phyloP scores from a whole-genome alignment of 1,284 basidiomycete species.

The Rhodotorula sp. region DNA sequence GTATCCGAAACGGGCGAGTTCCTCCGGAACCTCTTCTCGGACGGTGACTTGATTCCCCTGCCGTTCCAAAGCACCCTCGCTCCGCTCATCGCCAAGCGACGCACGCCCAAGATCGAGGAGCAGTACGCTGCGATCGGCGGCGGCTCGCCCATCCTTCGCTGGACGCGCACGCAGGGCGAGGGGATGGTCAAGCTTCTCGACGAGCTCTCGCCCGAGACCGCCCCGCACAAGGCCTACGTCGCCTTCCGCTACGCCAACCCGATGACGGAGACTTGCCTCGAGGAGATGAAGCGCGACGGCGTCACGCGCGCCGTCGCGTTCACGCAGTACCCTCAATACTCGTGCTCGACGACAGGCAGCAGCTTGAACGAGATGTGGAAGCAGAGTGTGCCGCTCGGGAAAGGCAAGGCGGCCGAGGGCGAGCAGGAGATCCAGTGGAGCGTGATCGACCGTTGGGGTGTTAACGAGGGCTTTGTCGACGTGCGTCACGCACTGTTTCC shows the following conservation, averaged over 20 bases:
- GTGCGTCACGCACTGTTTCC: constrained; percentile 55
- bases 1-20: constrained; percentile 60
- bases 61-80: constrained; percentile 88
- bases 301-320: constrained; percentile 93
- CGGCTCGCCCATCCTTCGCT: constrained; percentile 93
- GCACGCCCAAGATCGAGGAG: constrained; percentile 91
- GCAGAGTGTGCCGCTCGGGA: constrained; percentile 44
- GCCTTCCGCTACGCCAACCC: constrained; percentile 90
- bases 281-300: constrained; percentile 84
- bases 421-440: constrained; percentile 82
- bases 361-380: constrained; percentile 89
- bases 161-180: constrained; percentile 85
- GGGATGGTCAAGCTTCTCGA: constrained; percentile 89
- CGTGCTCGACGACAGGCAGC: constrained; percentile 96
- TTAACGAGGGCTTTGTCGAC: constrained; percentile 88
- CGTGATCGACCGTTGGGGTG: constrained; percentile 97
- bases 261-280: constrained; percentile 78
- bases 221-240: constrained; percentile 94
- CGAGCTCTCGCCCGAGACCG: constrained; percentile 85
- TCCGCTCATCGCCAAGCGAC: constrained; percentile 81
- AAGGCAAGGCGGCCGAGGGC: constrained; percentile 55
- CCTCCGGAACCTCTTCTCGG: constrained; percentile 88
- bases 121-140: constrained; percentile 96
- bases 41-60: constrained; percentile 92
- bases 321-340: constrained; percentile 99